A percentile compares a stretch with the other conserved stretches of the same genome.
These are phyloP conservation scores for Stemphylium beticola DNA, from an alignment of 2,329 filamentous ascomycete species.

Conservation along the genomic window DNA sequence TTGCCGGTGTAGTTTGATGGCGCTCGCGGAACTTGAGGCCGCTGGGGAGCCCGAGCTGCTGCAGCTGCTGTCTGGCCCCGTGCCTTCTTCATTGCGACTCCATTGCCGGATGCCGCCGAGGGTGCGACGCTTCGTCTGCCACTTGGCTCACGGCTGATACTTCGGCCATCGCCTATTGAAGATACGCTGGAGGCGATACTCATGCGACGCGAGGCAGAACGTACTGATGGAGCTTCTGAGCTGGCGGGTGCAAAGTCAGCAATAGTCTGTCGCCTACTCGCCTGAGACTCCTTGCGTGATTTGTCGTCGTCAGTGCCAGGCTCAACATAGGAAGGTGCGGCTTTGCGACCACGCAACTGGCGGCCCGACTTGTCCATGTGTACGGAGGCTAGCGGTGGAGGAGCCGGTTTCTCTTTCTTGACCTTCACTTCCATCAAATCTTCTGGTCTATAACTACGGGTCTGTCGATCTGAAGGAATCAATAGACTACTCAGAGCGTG, in stretches of 20 bases:
- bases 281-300: constrained; percentile 31
- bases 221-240: constrained; percentile 30
- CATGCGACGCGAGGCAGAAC: constrained; percentile 48
- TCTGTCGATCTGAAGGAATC: constrained; percentile 77
- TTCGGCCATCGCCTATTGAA: constrained; percentile 44
- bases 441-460: constrained; percentile 75
- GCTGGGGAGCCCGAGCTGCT: constrained; percentile 37
- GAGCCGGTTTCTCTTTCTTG: constrained; percentile 59
- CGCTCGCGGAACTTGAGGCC: constrained; percentile 52
- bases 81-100: constrained; percentile 65
- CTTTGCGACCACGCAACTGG: constrained; percentile 74
- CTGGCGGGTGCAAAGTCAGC: constrained; percentile 43
- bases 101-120: constrained; percentile 32
- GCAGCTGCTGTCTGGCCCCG: constrained; percentile 54
- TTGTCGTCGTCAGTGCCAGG: constrained; percentile 54
- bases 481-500: constrained; percentile 82
- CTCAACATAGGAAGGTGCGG: constrained; percentile 57
- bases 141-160: constrained; percentile 44
- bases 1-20: constrained; percentile 46
- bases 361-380: constrained; percentile 59
- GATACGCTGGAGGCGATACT: constrained; percentile 54
- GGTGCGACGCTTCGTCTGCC: constrained; percentile 41
- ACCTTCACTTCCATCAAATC: constrained; percentile 70
- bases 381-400: constrained; percentile 39
- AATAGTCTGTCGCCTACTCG: constrained; percentile 49